Conservation (phyloP, 305 asterid genomes). For the Fraxinus xanthoxyloides region DNA sequence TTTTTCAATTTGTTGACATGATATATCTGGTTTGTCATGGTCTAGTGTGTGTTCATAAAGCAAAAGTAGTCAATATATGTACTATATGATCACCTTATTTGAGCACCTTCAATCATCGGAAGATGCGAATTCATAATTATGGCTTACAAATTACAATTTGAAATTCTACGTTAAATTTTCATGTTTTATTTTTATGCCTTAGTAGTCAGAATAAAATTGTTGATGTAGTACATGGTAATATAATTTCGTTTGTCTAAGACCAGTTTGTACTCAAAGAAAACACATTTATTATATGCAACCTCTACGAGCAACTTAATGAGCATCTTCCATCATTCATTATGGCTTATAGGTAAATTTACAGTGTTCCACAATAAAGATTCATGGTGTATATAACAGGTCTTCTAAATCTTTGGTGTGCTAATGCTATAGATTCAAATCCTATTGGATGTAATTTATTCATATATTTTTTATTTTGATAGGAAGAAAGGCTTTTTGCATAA, state of each 20-base stretch:
- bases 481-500: not conserved
- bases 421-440: not conserved
- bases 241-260: not conserved
- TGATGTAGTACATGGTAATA: not conserved
- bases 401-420: not conserved
- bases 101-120: not conserved
- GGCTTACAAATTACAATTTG: not conserved
- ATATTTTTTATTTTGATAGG: not conserved
- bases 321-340: not conserved
- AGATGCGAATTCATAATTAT: slow-evolving; percentile 1
- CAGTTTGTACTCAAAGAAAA: not conserved
- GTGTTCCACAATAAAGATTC: not conserved
- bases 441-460: not conserved
- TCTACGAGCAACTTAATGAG: not conserved
- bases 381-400: not conserved
- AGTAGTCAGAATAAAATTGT: not conserved
- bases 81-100: not conserved
- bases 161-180: not conserved
- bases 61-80: slow-evolving; percentile 6
- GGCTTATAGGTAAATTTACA: not conserved
- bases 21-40: not conserved
- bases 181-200: not conserved
- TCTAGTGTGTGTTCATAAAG: not conserved
- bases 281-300: not conserved
- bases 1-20: not conserved